Conservation (phyloP, 495 filamentous ascomycete genomes). For the Penicillium verhagenii region DNA sequence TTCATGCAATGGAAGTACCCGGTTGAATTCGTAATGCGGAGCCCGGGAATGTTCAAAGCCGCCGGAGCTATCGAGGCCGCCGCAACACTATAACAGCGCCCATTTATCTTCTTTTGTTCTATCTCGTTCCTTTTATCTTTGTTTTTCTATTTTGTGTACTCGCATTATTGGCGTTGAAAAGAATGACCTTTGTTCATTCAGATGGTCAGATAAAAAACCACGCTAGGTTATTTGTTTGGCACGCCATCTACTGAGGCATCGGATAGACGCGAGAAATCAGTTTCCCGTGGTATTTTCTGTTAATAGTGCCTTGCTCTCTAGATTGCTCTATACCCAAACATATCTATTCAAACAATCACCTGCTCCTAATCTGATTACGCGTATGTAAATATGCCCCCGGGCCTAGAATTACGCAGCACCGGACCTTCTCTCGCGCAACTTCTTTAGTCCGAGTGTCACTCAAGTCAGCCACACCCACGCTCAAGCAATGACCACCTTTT, state of each 20-base stretch:
- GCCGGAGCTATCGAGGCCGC: constrained; percentile 68
- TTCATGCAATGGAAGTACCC: constrained; percentile 81
- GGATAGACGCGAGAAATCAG: constrained; percentile 6
- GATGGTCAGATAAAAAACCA: neutral
- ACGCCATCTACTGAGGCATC: constrained; percentile 1
- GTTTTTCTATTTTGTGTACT: neutral
- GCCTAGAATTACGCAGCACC: too few species aligned
- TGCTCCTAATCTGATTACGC: neutral
- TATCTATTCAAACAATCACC: constrained; percentile 4
- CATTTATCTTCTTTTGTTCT: neutral
- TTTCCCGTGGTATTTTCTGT: neutral
- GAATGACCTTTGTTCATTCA: neutral
- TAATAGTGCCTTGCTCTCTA: constrained; percentile 1
- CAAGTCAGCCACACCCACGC: too few species aligned
- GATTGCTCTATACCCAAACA: constrained; percentile 28
- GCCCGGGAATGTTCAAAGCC: constrained; percentile 57
- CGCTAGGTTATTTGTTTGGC: neutral
- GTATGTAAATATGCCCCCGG: too few species aligned
- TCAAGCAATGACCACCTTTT: too few species aligned
- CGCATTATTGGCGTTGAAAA: constrained; percentile 6
- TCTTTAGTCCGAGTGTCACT: too few species aligned
- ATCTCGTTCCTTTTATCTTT: too few species aligned
- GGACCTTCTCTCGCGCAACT: too few species aligned
- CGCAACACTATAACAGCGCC: constrained; percentile 59
- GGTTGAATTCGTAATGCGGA: constrained; percentile 58